These are phyloP conservation scores for Rhizoclosmatium globosum DNA, from an alignment of 192 early-diverging fungal genomes.

Conservation along the genomic window DNA sequence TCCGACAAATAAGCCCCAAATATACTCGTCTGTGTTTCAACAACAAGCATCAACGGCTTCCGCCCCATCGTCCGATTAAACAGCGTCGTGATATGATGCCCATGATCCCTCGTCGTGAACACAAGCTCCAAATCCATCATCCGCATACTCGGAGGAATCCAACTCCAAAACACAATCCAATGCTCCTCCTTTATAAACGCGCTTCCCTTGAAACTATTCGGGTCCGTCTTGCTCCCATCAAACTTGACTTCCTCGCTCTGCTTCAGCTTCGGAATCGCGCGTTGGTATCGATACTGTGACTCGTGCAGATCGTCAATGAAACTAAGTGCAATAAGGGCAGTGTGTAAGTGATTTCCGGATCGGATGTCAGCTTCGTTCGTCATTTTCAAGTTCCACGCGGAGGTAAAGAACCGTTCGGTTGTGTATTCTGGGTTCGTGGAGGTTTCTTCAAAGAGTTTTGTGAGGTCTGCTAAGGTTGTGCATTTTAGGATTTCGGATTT, in stretches of 20 bases:
- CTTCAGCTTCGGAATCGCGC: constrained; percentile 49
- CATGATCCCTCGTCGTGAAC: constrained; percentile 57
- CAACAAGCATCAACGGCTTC: constrained; percentile 46
- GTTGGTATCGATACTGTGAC: constrained; percentile 44
- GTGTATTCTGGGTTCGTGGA: constrained; percentile 15
- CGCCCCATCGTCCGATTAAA: constrained; percentile 35
- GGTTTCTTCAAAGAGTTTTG: constrained; percentile 27
- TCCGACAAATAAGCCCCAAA: constrained; percentile 53
- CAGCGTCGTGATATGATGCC: constrained; percentile 46
- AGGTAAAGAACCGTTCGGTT: constrained; percentile 25
- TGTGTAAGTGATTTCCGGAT: constrained; percentile 41
- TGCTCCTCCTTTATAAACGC: constrained; percentile 48
- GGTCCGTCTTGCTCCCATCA: not conserved
- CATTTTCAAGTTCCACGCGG: constrained; percentile 35
- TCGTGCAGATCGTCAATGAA: constrained; percentile 47
- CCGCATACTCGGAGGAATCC: constrained; percentile 53
- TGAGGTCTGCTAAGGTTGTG: constrained; percentile 16
- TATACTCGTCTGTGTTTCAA: constrained; percentile 49
- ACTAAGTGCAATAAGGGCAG: constrained; percentile 35
- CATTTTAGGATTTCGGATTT: constrained; percentile 33
- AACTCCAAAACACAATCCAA: constrained; percentile 56
- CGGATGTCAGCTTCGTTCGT: constrained; percentile 37
- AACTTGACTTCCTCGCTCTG: not conserved
- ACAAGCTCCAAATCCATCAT: constrained; percentile 48
- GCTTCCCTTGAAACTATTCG: not conserved